phyloP scores from a whole-genome alignment of 306 rosid species.

The Corylus americana region DNA sequence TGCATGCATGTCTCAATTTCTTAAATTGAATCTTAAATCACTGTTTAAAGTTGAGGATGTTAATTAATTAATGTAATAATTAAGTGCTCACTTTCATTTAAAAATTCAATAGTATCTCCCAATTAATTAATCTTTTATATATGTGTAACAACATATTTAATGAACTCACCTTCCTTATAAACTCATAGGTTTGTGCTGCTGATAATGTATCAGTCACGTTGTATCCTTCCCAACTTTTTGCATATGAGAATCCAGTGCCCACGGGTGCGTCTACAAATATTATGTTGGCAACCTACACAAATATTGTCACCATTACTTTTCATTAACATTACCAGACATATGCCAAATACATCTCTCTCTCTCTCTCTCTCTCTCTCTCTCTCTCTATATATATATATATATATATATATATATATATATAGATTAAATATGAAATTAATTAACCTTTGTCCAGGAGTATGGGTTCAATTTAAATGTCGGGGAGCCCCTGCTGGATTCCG shows the following conservation, averaged over 20 bases:
- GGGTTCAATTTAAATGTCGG: conserved; percentile 26
- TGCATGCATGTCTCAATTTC: neutral
- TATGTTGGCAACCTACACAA: conserved; percentile 25
- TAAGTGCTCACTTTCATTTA: neutral
- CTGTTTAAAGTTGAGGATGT: neutral
- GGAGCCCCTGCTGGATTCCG: conserved; percentile 16
- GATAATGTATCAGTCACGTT: conserved; percentile 2
- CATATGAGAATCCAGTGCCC: conserved; percentile 31
- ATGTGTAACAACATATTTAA: neutral
- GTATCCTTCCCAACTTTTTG: conserved; percentile 19
- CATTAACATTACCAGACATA: too few relatives aligned
- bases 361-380: too few relatives aligned
- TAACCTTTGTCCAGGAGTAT: conserved; percentile 31
- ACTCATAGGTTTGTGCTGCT: conserved; percentile 8
- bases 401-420: neutral
- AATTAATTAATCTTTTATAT: neutral
- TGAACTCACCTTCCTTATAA: conserved; percentile 5
- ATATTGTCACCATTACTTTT: neutral
- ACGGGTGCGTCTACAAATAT: conserved; percentile 34
- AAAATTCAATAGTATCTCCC: neutral
- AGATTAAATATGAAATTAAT: neutral
- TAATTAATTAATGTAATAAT: neutral
- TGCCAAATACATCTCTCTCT: too few relatives aligned
- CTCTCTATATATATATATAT: too few relatives aligned
- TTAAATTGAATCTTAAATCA: neutral